These are phyloP conservation scores for Pyrus communis DNA, from an alignment of 306 rosid genomes.

Conservation along the genomic window DNA sequence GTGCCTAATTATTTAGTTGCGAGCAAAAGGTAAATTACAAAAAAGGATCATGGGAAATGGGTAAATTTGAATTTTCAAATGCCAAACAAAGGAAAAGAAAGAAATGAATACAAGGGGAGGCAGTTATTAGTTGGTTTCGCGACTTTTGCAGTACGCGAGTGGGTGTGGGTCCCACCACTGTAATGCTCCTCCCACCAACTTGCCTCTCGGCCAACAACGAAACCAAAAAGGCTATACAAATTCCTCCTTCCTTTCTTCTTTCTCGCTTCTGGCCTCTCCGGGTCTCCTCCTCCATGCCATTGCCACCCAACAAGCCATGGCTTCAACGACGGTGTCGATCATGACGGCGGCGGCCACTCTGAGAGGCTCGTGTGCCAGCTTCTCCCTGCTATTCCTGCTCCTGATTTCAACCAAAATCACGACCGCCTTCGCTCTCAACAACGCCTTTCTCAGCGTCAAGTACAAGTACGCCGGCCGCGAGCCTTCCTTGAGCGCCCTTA, in stretches of 20 bases:
- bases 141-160: background rate
- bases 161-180: background rate
- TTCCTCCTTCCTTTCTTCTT: background rate
- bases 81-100: background rate
- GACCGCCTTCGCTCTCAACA: constrained; percentile 25
- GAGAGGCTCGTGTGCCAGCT: background rate
- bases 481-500: constrained; percentile 56
- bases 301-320: background rate
- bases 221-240: background rate
- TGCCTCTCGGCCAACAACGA: background rate
- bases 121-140: background rate
- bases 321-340: background rate
- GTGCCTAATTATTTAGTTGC: no score
- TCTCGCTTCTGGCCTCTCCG: background rate
- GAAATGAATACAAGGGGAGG: background rate
- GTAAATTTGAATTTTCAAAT: background rate
- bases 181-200: background rate
- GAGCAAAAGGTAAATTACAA: no score
- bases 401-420: constrained; percentile 9
- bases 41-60: no score
- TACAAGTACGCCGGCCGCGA: constrained; percentile 64
- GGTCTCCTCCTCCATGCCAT: background rate
- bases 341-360: background rate
- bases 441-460: constrained; percentile 77
- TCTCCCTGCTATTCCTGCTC: constrained; percentile 6